Evolutionary conservation across 108 stramenopile genomes (phyloP).

Genomic region (Thalassiosira profunda): DNA sequence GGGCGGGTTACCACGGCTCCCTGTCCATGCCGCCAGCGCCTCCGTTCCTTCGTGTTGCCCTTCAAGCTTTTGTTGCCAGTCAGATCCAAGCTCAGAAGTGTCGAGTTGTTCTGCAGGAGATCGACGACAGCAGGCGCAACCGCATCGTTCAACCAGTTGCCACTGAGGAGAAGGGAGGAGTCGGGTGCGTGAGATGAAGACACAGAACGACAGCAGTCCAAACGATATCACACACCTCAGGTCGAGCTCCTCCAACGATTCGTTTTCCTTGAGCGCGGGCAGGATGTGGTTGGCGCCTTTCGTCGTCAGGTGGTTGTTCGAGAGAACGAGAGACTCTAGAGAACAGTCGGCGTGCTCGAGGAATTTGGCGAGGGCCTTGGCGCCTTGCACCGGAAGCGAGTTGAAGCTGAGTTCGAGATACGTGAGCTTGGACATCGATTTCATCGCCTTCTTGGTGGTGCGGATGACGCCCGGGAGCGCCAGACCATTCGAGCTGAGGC

Average conservation of each 20-base stretch:
- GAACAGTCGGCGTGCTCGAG: neutral
- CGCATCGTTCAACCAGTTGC: neutral
- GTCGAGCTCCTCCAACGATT: neutral
- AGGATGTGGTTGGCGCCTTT: neutral
- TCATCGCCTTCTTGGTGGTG: neutral
- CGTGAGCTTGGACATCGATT: neutral
- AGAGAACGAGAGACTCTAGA: neutral
- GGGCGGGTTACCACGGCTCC: neutral
- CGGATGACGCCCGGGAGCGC: neutral
- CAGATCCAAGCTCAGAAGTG: neutral
- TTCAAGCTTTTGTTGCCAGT: neutral
- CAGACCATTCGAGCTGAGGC: neutral
- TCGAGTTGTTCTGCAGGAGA: slow-evolving; percentile 4
- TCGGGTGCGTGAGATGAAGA: too few relatives aligned
- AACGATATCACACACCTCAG: too few relatives aligned
- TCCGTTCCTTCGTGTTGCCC: neutral
- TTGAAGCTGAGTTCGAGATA: neutral
- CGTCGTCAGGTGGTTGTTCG: neutral
- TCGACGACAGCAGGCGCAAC: neutral
- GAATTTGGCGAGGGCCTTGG: neutral
- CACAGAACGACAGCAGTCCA: too few relatives aligned
- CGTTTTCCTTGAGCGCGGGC: slow-evolving; percentile 2
- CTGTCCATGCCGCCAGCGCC: neutral
- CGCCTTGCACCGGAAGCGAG: neutral
- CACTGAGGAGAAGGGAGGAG: too few relatives aligned